Conservation (phyloP, 2,329 filamentous ascomycete species). For the Elsinoe fawcettii region DNA sequence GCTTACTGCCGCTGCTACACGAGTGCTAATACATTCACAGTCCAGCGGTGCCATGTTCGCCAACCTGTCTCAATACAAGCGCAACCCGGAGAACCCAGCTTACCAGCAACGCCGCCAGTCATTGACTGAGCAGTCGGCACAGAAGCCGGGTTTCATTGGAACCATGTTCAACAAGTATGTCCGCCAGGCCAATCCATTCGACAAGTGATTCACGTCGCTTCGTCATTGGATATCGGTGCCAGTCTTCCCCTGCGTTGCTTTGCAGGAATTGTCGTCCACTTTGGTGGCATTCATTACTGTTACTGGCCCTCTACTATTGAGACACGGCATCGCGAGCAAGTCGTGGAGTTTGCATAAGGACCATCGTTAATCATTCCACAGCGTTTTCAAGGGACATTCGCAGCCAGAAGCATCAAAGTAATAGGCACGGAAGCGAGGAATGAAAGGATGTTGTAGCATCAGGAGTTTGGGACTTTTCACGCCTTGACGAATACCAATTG, state of each 20-base stretch:
- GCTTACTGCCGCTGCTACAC: neutral
- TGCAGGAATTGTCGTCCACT: neutral
- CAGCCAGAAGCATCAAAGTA: neutral
- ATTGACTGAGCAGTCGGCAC: conserved; percentile 17
- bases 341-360: neutral
- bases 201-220: conserved; percentile 4
- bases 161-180: conserved; percentile 20
- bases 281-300: no score
- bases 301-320: no score
- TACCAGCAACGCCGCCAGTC: conserved; percentile 18
- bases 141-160: conserved; percentile 17
- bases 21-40: neutral
- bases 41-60: conserved; percentile 18
- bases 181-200: neutral
- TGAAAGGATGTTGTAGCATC: neutral
- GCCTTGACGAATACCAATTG: neutral
- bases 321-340: no score
- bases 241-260: neutral
- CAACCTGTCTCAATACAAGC: conserved; percentile 20
- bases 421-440: neutral
- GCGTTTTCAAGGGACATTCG: neutral
- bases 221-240: neutral
- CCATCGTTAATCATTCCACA: neutral
- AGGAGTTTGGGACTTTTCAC: neutral
- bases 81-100: conserved; percentile 17